A percentile compares a stretch with the other conserved stretches of the same genome.
Evolutionary conservation across 495 filamentous ascomycete species (phyloP).

Genomic region (Mytilinidion resinicola): DNA sequence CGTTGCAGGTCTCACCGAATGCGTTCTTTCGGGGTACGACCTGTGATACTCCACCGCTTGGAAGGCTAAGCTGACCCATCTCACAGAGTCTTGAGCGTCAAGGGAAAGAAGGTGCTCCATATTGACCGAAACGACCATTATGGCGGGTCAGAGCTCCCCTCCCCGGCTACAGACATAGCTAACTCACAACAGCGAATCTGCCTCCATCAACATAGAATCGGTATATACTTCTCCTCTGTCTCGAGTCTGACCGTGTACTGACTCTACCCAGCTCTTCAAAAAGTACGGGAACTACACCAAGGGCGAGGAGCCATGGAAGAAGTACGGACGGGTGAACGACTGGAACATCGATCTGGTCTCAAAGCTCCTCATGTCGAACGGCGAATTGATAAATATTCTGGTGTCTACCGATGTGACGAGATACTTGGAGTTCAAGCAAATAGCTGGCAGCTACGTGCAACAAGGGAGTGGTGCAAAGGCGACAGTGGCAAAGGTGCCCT

Average conservation of each 20-base stretch:
- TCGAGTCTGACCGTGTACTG: background rate
- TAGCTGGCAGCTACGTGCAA: slow-evolving; percentile 95
- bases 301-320: slow-evolving; percentile 93
- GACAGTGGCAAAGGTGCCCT: slow-evolving; percentile 93
- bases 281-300: slow-evolving; percentile 76
- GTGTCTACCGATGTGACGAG: slow-evolving; percentile 94
- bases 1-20: slow-evolving; percentile 83
- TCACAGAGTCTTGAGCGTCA: slow-evolving; percentile 85
- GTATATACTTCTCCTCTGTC: slow-evolving; percentile 45
- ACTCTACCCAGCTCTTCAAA: slow-evolving; percentile 69
- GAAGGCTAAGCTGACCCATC: slow-evolving; percentile 5
- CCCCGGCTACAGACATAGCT: slow-evolving; percentile 17
- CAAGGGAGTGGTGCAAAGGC: slow-evolving; percentile 72
- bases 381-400: slow-evolving; percentile 95
- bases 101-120: slow-evolving; percentile 97
- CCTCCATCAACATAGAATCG: slow-evolving; percentile 88
- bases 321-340: slow-evolving; percentile 92
- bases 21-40: slow-evolving; percentile 88
- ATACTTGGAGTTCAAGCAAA: slow-evolving; percentile 98
- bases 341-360: slow-evolving; percentile 99
- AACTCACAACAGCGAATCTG: slow-evolving; percentile 64
- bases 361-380: slow-evolving; percentile 97
- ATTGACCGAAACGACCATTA: slow-evolving; percentile 99
- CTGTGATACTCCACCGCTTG: background rate
- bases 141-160: slow-evolving; percentile 64